Evolutionary conservation across 2,329 filamentous ascomycete species (phyloP).

Genomic region (Aquanectria penicillioides): DNA sequence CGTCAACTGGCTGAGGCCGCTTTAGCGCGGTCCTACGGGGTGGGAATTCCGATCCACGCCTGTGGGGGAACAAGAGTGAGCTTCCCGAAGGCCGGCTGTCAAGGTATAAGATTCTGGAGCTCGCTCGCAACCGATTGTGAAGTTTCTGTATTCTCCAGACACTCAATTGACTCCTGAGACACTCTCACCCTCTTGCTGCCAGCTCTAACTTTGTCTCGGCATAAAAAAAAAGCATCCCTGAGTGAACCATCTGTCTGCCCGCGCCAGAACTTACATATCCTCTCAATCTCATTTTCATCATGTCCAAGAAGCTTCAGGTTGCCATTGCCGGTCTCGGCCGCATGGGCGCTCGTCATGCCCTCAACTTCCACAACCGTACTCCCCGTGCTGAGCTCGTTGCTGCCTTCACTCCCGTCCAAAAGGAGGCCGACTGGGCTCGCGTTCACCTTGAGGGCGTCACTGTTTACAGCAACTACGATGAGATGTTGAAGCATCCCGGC

Average conservation of each 20-base stretch:
- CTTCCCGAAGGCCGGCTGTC: constrained; percentile 18
- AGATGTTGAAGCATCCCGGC: constrained; percentile 41
- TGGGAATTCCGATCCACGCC: too few relatives aligned
- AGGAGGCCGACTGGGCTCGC: constrained; percentile 39
- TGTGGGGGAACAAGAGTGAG: constrained; percentile 1
- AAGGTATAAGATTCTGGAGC: constrained; percentile 24
- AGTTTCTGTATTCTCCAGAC: neutral
- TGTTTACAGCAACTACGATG: constrained; percentile 38
- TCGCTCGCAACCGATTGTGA: neutral
- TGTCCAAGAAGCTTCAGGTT: constrained; percentile 39
- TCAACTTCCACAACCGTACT: constrained; percentile 40
- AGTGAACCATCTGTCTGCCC: constrained; percentile 1
- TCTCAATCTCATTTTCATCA: constrained; percentile 13
- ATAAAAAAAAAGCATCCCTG: constrained; percentile 1
- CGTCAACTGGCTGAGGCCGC: neutral
- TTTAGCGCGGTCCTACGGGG: neutral
- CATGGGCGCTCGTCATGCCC: constrained; percentile 41
- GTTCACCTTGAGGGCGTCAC: constrained; percentile 35
- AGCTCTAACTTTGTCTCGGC: constrained; percentile 5
- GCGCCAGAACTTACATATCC: neutral
- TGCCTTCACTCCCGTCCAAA: constrained; percentile 38
- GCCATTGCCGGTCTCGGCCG: constrained; percentile 40
- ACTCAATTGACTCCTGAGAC: constrained; percentile 17
- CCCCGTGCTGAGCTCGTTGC: constrained; percentile 39
- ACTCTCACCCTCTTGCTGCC: neutral